These are phyloP conservation scores for Leavenworthia alabamica DNA, from an alignment of 345 rosid genomes.

Conservation along the genomic window DNA sequence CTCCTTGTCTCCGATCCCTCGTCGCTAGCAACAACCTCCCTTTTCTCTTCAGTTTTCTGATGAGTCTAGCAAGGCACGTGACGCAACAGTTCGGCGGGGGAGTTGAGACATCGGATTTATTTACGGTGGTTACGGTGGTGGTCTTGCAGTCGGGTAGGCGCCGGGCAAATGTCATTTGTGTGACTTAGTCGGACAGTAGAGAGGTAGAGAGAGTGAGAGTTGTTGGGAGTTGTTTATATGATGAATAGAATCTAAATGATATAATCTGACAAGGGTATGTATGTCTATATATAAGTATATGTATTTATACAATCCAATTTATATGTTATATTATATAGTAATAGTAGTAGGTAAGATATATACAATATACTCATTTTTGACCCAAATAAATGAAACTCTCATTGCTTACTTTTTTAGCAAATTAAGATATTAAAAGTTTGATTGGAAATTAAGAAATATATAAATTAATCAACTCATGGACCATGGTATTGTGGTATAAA, in stretches of 20 bases:
- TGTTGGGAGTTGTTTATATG: neutral
- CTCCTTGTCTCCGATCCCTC: slow-evolving; percentile 26
- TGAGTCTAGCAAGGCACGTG: slow-evolving; percentile 32
- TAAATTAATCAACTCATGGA: too few relatives aligned
- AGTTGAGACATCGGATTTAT: slow-evolving; percentile 1
- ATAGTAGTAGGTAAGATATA: neutral
- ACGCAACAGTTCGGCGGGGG: slow-evolving; percentile 27
- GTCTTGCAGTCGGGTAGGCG: slow-evolving; percentile 8
- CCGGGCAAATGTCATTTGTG: slow-evolving; percentile 17
- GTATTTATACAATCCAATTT: neutral
- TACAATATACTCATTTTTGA: slow-evolving; percentile 14
- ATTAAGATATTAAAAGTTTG: neutral
- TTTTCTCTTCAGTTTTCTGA: slow-evolving; percentile 47
- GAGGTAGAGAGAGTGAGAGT: neutral
- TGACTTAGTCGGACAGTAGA: neutral
- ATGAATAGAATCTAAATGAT: slow-evolving; percentile 23
- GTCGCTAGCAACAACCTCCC: slow-evolving; percentile 33
- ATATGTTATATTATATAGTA: neutral
- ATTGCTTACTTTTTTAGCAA: neutral
- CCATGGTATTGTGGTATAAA: too few relatives aligned
- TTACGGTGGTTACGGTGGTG: neutral
- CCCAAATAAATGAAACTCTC: neutral
- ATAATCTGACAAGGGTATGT: slow-evolving; percentile 22
- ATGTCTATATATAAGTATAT: neutral
- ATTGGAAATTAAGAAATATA: neutral